Evolutionary conservation across 2,329 filamentous ascomycete genomes (phyloP), one percentile per base, ranked within the genome.

Genomic region (Mycogone perniciosa): DNA sequence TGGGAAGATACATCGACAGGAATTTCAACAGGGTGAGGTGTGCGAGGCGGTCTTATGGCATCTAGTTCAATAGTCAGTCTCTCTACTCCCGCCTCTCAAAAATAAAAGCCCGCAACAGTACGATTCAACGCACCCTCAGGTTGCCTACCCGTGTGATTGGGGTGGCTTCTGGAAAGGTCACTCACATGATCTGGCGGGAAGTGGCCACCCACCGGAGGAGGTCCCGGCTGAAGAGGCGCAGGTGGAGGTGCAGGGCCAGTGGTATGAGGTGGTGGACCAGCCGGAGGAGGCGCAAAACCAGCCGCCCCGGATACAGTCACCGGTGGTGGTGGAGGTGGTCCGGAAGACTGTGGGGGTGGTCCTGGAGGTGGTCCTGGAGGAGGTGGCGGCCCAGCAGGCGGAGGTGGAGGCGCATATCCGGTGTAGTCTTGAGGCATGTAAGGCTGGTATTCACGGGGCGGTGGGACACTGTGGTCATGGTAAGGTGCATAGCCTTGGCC

Each of bases 341-440:
- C 50, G 10, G 50, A 42, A 3, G 55, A 20, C 20, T 20, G 20
- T 27, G 39, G 13, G 37, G 37, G 38, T 44, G 27, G 31, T 33
- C 40, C 40, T 4, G 49, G 52, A 13, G 52, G 50, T 29, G 44
- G 50, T 44, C 50, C 50, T 10, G 50, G 40, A 2, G 55, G 44
- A 6, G 52, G 52, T 11, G 54, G 57, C 6, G 54, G 66, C 44
- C 64, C 63, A 7, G 62, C 66, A 3, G 67, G 64, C 20, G 71
- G 68, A 7, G 69, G 70, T 7, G 71, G 70, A 1, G 68, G 68
- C 4, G 67, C 67, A 49, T 71, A 73, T 5, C 65, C 65, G 5
- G 62, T 64, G 48, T 74, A 76, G 50, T 75, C 72, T 46, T 67
- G 62, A 6, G 73, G 73, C 42, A 70, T 60, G 55, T 76, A 76